Conservation (phyloP, 495 filamentous ascomycete species). For the Bacidia rubella region DNA sequence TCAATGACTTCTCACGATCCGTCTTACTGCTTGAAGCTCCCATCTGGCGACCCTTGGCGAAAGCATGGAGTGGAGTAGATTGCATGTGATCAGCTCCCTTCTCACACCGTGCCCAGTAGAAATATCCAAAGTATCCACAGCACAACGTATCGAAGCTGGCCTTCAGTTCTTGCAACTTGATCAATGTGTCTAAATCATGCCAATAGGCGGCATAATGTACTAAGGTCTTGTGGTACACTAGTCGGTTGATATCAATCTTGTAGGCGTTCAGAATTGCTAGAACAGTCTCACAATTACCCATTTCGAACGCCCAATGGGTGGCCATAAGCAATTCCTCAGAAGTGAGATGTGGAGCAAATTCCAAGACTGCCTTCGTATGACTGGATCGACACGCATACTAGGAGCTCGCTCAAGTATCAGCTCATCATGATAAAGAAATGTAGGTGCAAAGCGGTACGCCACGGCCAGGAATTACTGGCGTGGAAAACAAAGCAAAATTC, state of each 20-base stretch:
- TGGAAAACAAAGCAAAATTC: too few species aligned
- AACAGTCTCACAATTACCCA: background rate
- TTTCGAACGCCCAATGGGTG: background rate
- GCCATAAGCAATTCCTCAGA: background rate
- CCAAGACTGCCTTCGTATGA: background rate
- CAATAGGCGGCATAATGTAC: background rate
- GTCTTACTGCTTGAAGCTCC: background rate
- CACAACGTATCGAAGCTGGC: background rate
- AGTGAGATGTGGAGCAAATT: background rate
- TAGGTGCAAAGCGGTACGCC: background rate
- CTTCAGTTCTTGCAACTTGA: background rate
- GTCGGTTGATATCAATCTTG: background rate
- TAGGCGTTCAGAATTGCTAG: background rate
- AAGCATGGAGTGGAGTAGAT: background rate
- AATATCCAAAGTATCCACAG: background rate
- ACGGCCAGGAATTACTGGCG: too few species aligned
- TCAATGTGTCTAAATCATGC: background rate
- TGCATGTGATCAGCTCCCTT: background rate
- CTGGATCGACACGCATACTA: background rate
- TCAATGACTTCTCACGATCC: background rate
- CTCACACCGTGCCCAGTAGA: background rate
- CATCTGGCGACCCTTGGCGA: background rate
- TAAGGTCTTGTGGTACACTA: background rate
- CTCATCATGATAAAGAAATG: background rate
- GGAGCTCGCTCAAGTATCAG: background rate